These are phyloP conservation scores for Russula sp. DNA, from an alignment of 768 basidiomycete species.

Conservation along the genomic window DNA sequence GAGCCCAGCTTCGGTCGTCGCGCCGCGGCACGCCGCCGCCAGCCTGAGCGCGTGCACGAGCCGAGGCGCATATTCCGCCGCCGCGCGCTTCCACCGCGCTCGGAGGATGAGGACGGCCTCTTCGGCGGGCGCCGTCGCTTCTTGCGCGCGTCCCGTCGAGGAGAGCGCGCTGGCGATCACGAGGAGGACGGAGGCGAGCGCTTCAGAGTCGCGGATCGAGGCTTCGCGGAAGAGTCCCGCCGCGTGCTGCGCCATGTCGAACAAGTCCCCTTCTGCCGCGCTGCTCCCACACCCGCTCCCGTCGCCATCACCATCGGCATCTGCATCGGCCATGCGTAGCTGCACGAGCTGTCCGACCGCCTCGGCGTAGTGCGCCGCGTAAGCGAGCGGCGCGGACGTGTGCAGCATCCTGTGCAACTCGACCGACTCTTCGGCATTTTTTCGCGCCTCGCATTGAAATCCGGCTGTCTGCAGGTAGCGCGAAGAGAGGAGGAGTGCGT, in stretches of 20 bases:
- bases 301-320: background rate
- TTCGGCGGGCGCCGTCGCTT: background rate
- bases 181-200: constrained; percentile 5
- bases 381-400: constrained; percentile 1
- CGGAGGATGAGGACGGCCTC: constrained; percentile 7
- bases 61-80: background rate
- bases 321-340: background rate
- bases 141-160: background rate
- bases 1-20: constrained; percentile 1
- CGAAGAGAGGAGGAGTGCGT: constrained; percentile 3
- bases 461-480: constrained; percentile 7
- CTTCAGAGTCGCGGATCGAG: background rate
- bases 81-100: background rate
- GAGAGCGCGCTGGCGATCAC: background rate
- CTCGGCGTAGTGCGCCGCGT: constrained; percentile 9
- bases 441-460: constrained; percentile 11
- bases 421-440: constrained; percentile 7
- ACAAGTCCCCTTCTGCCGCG: background rate
- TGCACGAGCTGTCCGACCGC: constrained; percentile 9
- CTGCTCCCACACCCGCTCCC: background rate
- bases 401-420: background rate
- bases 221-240: constrained; percentile 12
- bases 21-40: background rate
- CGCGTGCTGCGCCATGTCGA: constrained; percentile 15
- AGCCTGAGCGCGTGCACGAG: constrained; percentile 8